phyloP scores from a whole-genome alignment of 1,284 basidiomycete species.

The Ustilago tritici region DNA sequence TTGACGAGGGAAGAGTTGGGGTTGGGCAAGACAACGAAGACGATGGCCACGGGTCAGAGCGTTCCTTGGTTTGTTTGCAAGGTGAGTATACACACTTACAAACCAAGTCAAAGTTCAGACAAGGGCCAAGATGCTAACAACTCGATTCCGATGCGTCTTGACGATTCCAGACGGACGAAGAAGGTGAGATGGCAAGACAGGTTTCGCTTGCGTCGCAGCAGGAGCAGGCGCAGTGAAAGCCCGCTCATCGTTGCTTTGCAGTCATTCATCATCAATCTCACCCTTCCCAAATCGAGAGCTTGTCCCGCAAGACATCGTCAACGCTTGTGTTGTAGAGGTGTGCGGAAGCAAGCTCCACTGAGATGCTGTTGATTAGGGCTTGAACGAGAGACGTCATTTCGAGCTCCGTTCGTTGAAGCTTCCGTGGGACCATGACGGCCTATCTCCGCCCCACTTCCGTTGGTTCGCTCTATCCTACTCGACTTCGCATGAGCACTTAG shows the following conservation, averaged over 20 bases:
- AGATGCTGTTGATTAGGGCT: not conserved
- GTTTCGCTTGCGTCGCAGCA: not conserved
- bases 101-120: not conserved
- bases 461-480: slow-evolving; percentile 14
- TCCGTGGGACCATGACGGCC: not conserved
- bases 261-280: not conserved
- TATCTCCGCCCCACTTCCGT: slow-evolving; percentile 13
- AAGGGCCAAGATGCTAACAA: not conserved
- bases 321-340: not conserved
- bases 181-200: slow-evolving; percentile 19
- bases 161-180: slow-evolving; percentile 16
- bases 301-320: not conserved
- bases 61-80: slow-evolving; percentile 41
- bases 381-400: not conserved
- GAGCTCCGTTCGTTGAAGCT: not conserved
- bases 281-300: not conserved
- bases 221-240: not conserved
- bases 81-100: slow-evolving; percentile 15
- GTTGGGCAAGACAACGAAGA: not conserved
- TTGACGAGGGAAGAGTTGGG: not conserved
- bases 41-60: not conserved
- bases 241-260: not conserved
- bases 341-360: not conserved
- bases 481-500: slow-evolving; percentile 7
- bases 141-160: not conserved